Base-by-base conservation (phyloP, 2,329 filamentous ascomycete species). In the Cryphonectria naterciae region DNA sequence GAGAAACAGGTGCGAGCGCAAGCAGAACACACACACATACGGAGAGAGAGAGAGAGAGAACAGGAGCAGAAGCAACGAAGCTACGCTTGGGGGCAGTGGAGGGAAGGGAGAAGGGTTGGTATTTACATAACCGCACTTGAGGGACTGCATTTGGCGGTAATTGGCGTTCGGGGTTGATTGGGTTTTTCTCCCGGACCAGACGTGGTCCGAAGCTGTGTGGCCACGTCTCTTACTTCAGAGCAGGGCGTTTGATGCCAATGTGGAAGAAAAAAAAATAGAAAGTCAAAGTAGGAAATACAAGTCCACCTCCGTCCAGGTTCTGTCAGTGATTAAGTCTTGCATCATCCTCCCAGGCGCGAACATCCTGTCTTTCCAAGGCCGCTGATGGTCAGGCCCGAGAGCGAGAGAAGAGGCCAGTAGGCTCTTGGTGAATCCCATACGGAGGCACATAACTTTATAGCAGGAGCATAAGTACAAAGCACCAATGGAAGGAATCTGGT, bases 91-190 rank as follows among this genome's bases (percentile, higher is more conserved):
- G 13, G 37, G 39, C 22, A 28, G 39, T 28, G 17, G 19, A 39
- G 46, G 61, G 67, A 52, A 68, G 66, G 72, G 54, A 11, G 54
- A 11, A 11, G 11, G 37, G 37, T 49, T 49, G 7, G 22, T 49
- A 7, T 49, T 11, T 8, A 10, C 19, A 49, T 22, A 49, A 49
- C 56, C 43, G 64, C 25, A 69, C 32, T 58, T 43, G 58, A 52
- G 54, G 69, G 46, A 43, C 39, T 69, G 68, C 68, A 69, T 69
- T 69, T 69, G 68, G 60, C 68, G 61, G 68, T 19, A 35, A 63
- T 52, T 62, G 67, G 67, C 67, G 67, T 68, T 68, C 35, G 43
- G 58, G 67, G 35, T 43, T 54, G 67, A 46, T 68, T 62, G 41
- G 67, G 58, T n/a, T 63, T 60, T 67, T 68, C 54, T 39, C 28